A percentile compares a stretch with the other conserved stretches of the same genome.
Evolutionary conservation across 2,329 filamentous ascomycete genomes (phyloP).

Genomic region (Claviceps pazoutovae): DNA sequence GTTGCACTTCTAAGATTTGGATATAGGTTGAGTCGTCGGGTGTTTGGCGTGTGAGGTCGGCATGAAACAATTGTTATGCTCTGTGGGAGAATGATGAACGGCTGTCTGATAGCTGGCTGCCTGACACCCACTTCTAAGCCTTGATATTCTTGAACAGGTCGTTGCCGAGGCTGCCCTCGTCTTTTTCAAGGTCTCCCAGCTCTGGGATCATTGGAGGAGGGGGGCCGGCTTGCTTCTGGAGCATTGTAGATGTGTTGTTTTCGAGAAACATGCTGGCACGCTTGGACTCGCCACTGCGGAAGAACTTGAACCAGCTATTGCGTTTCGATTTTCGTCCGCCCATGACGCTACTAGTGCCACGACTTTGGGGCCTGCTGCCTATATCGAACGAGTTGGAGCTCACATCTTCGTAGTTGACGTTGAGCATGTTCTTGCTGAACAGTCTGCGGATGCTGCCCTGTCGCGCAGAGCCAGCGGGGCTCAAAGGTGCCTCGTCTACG

Average conservation of each 20-base stretch:
- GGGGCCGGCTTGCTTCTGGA: constrained; percentile 29
- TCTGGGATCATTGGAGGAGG: constrained; percentile 50
- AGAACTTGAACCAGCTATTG: constrained; percentile 44
- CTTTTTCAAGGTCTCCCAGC: constrained; percentile 36
- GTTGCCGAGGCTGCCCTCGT: constrained; percentile 31
- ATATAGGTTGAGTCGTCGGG: not conserved
- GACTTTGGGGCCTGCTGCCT: constrained; percentile 33
- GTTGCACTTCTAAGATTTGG: not conserved
- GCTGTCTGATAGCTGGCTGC: not conserved
- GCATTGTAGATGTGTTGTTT: constrained; percentile 13
- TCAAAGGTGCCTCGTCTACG: constrained; percentile 36
- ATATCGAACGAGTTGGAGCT: constrained; percentile 28
- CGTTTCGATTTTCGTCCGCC: constrained; percentile 42
- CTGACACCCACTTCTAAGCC: constrained; percentile 16
- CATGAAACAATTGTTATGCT: not conserved
- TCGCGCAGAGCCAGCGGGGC: constrained; percentile 37
- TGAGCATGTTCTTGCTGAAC: constrained; percentile 41
- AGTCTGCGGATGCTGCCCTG: constrained; percentile 43
- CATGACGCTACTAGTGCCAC: constrained; percentile 31
- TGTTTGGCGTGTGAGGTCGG: not conserved
- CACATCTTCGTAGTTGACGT: constrained; percentile 37
- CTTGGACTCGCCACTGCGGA: constrained; percentile 27
- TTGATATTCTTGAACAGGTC: constrained; percentile 49
- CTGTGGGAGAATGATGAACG: not conserved
- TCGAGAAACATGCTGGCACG: constrained; percentile 31